Evolutionary conservation across 495 filamentous ascomycete genomes (phyloP).

Genomic region (Xylaria telfairii): DNA sequence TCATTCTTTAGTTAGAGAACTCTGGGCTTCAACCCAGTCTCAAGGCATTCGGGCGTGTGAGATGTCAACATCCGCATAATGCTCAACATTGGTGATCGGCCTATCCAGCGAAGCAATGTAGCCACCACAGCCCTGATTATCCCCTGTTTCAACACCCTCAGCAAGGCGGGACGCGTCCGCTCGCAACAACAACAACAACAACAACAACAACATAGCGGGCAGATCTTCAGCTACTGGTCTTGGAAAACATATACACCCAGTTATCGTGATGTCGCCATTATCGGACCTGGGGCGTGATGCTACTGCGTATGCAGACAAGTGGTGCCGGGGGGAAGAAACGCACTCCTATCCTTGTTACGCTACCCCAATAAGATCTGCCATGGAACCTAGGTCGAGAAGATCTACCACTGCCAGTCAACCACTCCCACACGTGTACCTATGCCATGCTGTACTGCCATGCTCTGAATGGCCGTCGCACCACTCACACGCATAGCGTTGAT

Average conservation of each 20-base stretch:
- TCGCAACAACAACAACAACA: background rate
- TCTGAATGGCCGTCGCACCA: constrained; percentile 4
- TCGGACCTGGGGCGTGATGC: background rate
- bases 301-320: constrained; percentile 1
- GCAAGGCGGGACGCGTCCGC: background rate
- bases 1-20: background rate
- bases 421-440: background rate
- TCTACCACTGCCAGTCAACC: background rate
- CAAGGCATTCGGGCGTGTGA: background rate
- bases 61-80: constrained; percentile 9
- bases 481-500: background rate
- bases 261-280: constrained; percentile 4
- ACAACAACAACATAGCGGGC: background rate
- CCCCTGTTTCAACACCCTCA: background rate
- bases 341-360: constrained; percentile 8
- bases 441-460: background rate
- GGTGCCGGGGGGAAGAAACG: background rate
- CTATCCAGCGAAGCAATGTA: background rate
- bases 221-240: background rate
- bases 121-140: background rate
- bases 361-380: constrained; percentile 11
- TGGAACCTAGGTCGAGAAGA: background rate
- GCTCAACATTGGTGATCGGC: background rate
- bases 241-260: background rate
- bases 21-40: constrained; percentile 5